These are phyloP conservation scores for Leishmania braziliensis DNA, from an alignment of 208 protist genomes.

Conservation along the genomic window DNA sequence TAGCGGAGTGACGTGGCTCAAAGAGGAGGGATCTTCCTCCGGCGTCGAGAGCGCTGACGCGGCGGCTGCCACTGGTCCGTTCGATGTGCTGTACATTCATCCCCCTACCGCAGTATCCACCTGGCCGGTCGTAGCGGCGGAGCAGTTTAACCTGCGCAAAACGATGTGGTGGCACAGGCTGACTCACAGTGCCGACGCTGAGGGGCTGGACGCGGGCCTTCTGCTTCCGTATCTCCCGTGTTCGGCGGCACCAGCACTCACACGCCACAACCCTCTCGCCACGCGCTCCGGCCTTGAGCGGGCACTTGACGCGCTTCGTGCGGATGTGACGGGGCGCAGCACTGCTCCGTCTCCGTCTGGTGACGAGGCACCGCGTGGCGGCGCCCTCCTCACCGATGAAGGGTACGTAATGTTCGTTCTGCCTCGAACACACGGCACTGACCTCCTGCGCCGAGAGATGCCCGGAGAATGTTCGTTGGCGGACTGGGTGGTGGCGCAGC, in stretches of 20 bases:
- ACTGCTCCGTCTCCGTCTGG: neutral
- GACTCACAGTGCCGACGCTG: neutral
- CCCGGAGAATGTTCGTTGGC: slow-evolving; percentile 9
- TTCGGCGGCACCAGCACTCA: neutral
- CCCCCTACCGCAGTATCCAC: slow-evolving; percentile 8
- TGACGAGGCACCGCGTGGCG: neutral
- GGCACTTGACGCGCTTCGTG: slow-evolving; percentile 15
- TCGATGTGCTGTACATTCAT: slow-evolving; percentile 33
- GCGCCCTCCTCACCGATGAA: slow-evolving; percentile 27
- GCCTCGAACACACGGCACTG: slow-evolving; percentile 46
- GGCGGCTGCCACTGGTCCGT: slow-evolving; percentile 2
- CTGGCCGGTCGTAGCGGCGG: slow-evolving; percentile 16
- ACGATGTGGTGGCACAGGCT: slow-evolving; percentile 31
- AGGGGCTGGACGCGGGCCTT: slow-evolving; percentile 16
- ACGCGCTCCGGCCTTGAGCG: slow-evolving; percentile 22
- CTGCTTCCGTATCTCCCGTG: slow-evolving; percentile 29
- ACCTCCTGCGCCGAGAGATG: neutral
- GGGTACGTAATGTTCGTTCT: slow-evolving; percentile 60
- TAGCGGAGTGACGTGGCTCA: slow-evolving; percentile 8
- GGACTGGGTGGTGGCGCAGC: slow-evolving; percentile 51
- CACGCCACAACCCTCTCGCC: slow-evolving; percentile 13
- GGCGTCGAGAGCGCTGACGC: neutral
- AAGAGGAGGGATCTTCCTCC: neutral
- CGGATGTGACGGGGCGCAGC: slow-evolving; percentile 23
- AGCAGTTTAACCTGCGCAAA: neutral